Evolutionary conservation across 257 asterid genomes (phyloP), one percentile per base, ranked within the genome.

Genomic region (Osmanthus fragrans): DNA sequence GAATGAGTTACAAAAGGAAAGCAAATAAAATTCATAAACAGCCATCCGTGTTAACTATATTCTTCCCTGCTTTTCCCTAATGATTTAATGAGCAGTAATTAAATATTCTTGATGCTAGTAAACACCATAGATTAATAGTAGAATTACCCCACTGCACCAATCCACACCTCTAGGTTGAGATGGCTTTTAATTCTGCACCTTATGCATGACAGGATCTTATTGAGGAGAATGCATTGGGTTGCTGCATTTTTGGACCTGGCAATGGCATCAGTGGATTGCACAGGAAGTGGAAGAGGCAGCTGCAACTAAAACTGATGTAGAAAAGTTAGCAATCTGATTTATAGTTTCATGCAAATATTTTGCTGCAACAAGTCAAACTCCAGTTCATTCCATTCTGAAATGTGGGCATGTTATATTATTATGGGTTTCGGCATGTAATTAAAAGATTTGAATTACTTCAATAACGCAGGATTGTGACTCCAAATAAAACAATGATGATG

Each of bases 1-100:
- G 97, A 86, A 84, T 90, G 81, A 94, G 97, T 82, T 89, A 87
- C 81, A 94, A 86, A 56, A 84, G 87, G 77, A 95, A 86, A 78
- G 87, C 88, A 21, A 45, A 7, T 18, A 85, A 83, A 78, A 79
- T 86, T 86, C 86, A 76, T 49, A 86, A 85, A 76, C 88, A 86
- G 79, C 60, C 67, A 40, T 82, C 92, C 77, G 83, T 77, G 96
- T 96, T 92, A 87, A 78, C 54, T 36, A 73, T 11, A 11, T 8
- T 58, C 9, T 65, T 73, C 56, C 58, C 16, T 25, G 13, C 60
- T 72, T 69, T 42, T 21, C 60, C 56, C 58, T 71, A 8, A 80
- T 39, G 29, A 73, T 11, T 75, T 7, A 18, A 73, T 33, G 36
- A 25, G 69, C 29, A 39, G 68, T 21, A 83, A 33, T 32, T 68